phyloP scores from a whole-genome alignment of 202 grass and related monocot species.

The Panicum virgatum region DNA sequence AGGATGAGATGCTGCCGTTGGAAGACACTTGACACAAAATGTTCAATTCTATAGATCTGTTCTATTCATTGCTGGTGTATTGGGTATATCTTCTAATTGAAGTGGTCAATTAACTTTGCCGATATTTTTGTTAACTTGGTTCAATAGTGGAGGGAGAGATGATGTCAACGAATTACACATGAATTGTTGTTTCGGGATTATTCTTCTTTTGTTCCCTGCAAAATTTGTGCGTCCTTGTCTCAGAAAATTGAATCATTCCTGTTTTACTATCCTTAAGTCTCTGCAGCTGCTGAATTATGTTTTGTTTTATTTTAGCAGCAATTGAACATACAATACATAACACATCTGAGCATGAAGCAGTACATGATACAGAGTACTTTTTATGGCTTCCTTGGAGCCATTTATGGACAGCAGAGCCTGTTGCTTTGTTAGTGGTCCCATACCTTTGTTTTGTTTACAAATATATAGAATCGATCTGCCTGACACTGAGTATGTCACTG shows the following conservation, averaged over 20 bases:
- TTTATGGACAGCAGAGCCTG: slow-evolving; percentile 18
- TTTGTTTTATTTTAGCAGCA: slow-evolving; percentile 17
- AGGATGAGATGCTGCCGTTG: slow-evolving; percentile 27
- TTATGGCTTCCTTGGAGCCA: not conserved
- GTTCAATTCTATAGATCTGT: slow-evolving; percentile 33
- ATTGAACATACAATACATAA: not conserved
- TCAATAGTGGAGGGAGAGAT: slow-evolving; percentile 13
- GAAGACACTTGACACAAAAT: slow-evolving; percentile 32
- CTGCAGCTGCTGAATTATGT: slow-evolving; percentile 12
- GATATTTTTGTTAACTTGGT: slow-evolving; percentile 21
- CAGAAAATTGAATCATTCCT: slow-evolving; percentile 2
- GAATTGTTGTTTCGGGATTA: slow-evolving; percentile 17
- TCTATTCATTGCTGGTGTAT: slow-evolving; percentile 53
- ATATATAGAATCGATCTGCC: not conserved
- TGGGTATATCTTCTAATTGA: slow-evolving; percentile 39
- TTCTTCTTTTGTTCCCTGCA: slow-evolving; percentile 1
- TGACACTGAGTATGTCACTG: not conserved
- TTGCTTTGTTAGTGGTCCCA: not conserved
- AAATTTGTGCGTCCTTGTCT: not conserved
- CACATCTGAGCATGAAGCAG: not conserved
- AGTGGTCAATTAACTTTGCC: slow-evolving; percentile 13
- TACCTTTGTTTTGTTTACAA: not conserved
- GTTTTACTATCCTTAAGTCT: not conserved
- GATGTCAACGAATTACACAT: slow-evolving; percentile 9
- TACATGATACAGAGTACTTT: slow-evolving; percentile 20